Percentiles rank a stretch among this genome's conserved stretches.
Evolutionary conservation across 2,329 filamentous ascomycete species (phyloP).

Genomic region (Parastagonospora nodorum): DNA sequence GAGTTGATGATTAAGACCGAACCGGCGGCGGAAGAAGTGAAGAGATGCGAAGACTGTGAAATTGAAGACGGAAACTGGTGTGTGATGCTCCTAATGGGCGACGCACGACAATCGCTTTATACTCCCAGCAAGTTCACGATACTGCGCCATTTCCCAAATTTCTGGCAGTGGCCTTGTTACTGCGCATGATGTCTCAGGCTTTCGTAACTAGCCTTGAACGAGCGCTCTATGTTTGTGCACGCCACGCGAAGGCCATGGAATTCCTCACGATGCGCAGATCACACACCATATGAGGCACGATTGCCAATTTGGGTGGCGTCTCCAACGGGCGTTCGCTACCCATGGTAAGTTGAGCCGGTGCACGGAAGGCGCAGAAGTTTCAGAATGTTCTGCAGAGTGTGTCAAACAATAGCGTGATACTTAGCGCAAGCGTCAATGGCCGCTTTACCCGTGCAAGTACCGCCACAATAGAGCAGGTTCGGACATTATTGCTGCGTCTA

Average conservation of each 20-base stretch:
- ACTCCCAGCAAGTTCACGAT: not conserved
- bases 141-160: not conserved
- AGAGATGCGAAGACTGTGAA: not conserved
- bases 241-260: not conserved
- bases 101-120: not conserved
- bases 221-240: conserved; percentile 2
- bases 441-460: not conserved
- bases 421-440: not conserved
- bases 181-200: conserved; percentile 8
- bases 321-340: not conserved
- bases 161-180: conserved; percentile 1
- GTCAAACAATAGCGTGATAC: conserved; percentile 5
- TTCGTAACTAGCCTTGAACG: not conserved
- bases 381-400: conserved; percentile 1
- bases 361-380: not conserved
- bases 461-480: too few species aligned
- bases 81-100: not conserved
- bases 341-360: not conserved
- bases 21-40: conserved; percentile 14
- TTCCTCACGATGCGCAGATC: conserved; percentile 20
- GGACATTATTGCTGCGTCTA: too few species aligned
- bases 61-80: not conserved
- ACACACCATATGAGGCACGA: conserved; percentile 9
- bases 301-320: not conserved
- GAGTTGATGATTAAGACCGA: conserved; percentile 14